Evolutionary conservation across 2,329 filamentous ascomycete genomes (phyloP).

Genomic region (Sporothrix pseudoabietina): DNA sequence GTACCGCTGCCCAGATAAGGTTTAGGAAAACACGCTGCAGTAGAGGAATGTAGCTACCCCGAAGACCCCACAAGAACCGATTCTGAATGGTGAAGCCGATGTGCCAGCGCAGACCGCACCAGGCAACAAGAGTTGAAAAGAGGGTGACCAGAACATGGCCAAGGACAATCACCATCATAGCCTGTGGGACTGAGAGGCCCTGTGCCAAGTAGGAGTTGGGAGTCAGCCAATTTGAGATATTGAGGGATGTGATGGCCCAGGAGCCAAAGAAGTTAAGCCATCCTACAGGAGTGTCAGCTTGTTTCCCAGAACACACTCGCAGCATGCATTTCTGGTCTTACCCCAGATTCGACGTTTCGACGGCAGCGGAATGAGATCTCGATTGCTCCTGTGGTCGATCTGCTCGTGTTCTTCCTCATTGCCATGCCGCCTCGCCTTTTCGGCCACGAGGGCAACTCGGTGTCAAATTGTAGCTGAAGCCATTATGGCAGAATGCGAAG

Average conservation of each 20-base stretch:
- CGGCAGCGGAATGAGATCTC: conserved; percentile 34
- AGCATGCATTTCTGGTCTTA: background rate
- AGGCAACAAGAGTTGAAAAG: conserved; percentile 50
- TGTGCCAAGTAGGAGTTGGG: conserved; percentile 30
- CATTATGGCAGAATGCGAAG: background rate
- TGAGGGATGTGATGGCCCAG: conserved; percentile 31
- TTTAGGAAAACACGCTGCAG: conserved; percentile 52
- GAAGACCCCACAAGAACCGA: conserved; percentile 53
- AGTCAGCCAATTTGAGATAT: conserved; percentile 32
- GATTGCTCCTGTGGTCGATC: conserved; percentile 33
- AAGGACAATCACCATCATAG: conserved; percentile 52
- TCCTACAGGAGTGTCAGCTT: conserved; percentile 21
- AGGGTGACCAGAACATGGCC: conserved; percentile 47
- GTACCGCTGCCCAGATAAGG: conserved; percentile 54
- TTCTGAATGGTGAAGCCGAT: conserved; percentile 55
- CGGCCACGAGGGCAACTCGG: background rate
- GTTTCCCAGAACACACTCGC: too few species aligned
- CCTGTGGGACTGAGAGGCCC: conserved; percentile 51
- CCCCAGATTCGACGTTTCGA: conserved; percentile 34
- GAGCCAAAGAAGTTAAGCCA: conserved; percentile 33
- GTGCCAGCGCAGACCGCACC: conserved; percentile 53
- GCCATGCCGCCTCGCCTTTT: conserved; percentile 22
- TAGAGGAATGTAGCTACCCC: conserved; percentile 52
- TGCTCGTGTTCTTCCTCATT: conserved; percentile 28
- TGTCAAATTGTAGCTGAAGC: background rate